Evolutionary conservation across 2,329 filamentous ascomycete genomes (phyloP).

Genomic region (Ceratocystiopsis brevicomis): DNA sequence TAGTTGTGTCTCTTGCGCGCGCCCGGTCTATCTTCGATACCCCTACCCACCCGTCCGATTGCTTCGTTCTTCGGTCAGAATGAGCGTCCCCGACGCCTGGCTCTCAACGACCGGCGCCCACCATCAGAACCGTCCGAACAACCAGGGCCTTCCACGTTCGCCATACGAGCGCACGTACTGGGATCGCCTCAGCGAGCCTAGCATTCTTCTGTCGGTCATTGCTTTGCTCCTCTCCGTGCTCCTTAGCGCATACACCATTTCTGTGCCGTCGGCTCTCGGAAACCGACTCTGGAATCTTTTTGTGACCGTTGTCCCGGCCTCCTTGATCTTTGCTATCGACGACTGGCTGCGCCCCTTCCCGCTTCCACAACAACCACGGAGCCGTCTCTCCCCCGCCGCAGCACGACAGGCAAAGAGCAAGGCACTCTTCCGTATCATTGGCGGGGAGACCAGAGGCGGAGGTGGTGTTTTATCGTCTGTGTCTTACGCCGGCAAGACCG

Average conservation of each 20-base stretch:
- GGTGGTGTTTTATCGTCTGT: slow-evolving; percentile 25
- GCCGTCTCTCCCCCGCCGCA: slow-evolving; percentile 8
- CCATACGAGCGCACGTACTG: slow-evolving; percentile 10
- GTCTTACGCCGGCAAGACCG: slow-evolving; percentile 35
- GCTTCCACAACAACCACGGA: slow-evolving; percentile 16
- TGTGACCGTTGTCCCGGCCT: slow-evolving; percentile 36
- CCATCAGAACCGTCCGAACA: slow-evolving; percentile 13
- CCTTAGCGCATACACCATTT: slow-evolving; percentile 15
- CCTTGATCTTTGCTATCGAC: slow-evolving; percentile 38
- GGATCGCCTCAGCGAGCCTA: slow-evolving; percentile 18
- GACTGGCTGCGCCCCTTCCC: slow-evolving; percentile 31
- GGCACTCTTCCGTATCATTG: slow-evolving; percentile 42
- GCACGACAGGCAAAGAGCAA: slow-evolving; percentile 43
- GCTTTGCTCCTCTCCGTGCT: slow-evolving; percentile 17
- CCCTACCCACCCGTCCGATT: no score
- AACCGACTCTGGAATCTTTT: slow-evolving; percentile 36
- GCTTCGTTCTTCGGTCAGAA: slow-evolving; percentile 11
- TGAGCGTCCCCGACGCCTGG: slow-evolving; percentile 18
- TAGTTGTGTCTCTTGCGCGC: no score
- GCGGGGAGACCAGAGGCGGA: background rate
- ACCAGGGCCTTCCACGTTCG: slow-evolving; percentile 9
- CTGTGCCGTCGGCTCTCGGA: slow-evolving; percentile 22
- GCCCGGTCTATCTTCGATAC: no score
- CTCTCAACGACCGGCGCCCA: slow-evolving; percentile 9
- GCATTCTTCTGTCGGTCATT: slow-evolving; percentile 17